These are phyloP conservation scores for Syncephalis plumigaleata DNA, from an alignment of 371 early-diverging fungal species.

Conservation along the genomic window DNA sequence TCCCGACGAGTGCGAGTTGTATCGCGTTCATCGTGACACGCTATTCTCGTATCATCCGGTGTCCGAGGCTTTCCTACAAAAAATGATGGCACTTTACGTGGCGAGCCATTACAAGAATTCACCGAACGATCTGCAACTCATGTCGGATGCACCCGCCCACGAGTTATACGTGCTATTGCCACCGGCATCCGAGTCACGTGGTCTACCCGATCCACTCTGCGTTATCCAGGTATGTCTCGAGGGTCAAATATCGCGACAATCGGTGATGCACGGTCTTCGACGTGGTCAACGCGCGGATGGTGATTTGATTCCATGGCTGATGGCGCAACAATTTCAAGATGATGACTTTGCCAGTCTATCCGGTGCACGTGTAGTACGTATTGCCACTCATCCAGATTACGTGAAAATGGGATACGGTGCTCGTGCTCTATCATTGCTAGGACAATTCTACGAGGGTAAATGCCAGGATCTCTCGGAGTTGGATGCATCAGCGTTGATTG, in stretches of 20 bases:
- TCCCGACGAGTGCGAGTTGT: conserved; percentile 89
- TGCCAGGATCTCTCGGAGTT: conserved; percentile 49
- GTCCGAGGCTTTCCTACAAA: conserved; percentile 90
- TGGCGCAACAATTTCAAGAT: conserved; percentile 91
- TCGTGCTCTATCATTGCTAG: conserved; percentile 68
- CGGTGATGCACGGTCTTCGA: conserved; percentile 65
- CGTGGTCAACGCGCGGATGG: conserved; percentile 82
- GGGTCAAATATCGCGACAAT: conserved; percentile 80
- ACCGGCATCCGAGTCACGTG: conserved; percentile 50
- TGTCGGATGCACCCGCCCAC: conserved; percentile 98
- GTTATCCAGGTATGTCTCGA: conserved; percentile 91
- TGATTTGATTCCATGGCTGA: conserved; percentile 97
- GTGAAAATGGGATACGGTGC: conserved; percentile 96
- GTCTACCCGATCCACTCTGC: conserved; percentile 86
- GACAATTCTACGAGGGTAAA: conserved; percentile 74
- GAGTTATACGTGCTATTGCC: conserved; percentile 94
- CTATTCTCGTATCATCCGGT: conserved; percentile 92
- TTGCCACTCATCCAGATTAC: conserved; percentile 98
- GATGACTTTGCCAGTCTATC: conserved; percentile 86
- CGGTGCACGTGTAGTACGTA: conserved; percentile 98
- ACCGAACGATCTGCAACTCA: conserved; percentile 96
- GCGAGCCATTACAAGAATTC: conserved; percentile 99
- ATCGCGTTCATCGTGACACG: conserved; percentile 89
- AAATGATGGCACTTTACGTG: conserved; percentile 93
- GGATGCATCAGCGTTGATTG: conserved; percentile 12